phyloP scores from a whole-genome alignment of 1,284 basidiomycete species.

The Anthracocystis walkeri region DNA sequence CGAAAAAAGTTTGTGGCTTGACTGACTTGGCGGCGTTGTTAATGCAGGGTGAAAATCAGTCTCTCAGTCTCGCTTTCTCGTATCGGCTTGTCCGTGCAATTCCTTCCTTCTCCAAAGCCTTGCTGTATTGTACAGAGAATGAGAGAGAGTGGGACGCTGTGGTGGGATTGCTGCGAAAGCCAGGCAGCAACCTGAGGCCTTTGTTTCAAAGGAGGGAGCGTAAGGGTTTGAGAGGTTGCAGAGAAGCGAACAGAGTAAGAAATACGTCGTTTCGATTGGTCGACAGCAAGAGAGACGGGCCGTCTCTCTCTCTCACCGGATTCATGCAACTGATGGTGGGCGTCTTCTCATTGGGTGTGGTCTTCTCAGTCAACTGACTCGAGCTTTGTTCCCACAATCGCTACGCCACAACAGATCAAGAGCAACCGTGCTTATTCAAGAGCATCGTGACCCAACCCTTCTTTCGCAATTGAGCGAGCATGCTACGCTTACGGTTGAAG shows the following conservation, averaged over 20 bases:
- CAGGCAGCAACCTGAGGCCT: too few species aligned
- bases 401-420: too few species aligned
- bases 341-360: neutral
- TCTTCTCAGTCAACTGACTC: neutral
- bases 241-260: neutral
- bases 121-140: too few species aligned
- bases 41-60: constrained; percentile 8
- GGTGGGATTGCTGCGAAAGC: too few species aligned
- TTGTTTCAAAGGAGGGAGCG: neutral
- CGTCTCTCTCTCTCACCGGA: constrained; percentile 2
- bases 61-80: neutral
- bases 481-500: neutral
- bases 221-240: neutral
- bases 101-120: neutral
- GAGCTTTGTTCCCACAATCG: too few species aligned
- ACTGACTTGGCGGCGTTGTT: neutral
- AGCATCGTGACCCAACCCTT: too few species aligned
- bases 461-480: too few species aligned
- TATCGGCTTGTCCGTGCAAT: too few species aligned
- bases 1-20: neutral
- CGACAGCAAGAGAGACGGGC: neutral
- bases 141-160: too few species aligned
- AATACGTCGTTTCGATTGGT: constrained; percentile 16
- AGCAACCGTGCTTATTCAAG: too few species aligned
- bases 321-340: constrained; percentile 4